Percentiles rank a stretch among this genome's conserved stretches.
phyloP scores from a whole-genome alignment of 139 green algal species.

The Spirogloea muscicola region DNA sequence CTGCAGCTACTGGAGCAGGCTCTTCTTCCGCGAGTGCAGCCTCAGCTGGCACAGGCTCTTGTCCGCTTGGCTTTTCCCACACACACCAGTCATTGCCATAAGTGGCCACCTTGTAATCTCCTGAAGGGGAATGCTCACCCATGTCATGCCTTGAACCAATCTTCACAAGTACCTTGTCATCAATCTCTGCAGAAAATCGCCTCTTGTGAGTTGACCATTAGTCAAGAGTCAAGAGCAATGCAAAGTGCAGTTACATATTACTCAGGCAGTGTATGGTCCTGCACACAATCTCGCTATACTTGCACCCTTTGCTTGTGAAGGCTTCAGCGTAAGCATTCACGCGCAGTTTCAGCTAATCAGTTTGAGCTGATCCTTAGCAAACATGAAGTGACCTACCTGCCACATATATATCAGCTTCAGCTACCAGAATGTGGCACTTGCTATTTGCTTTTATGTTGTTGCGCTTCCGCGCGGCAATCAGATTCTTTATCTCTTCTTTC shows the following conservation, averaged over 20 bases:
- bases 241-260: not conserved
- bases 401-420: slow-evolving; percentile 45
- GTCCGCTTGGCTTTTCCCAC: slow-evolving; percentile 49
- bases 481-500: slow-evolving; percentile 64
- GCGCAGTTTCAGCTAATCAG: slow-evolving; percentile 8
- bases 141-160: slow-evolving; percentile 26
- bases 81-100: slow-evolving; percentile 43
- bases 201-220: not conserved
- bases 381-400: slow-evolving; percentile 8
- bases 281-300: not conserved
- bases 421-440: slow-evolving; percentile 3
- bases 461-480: slow-evolving; percentile 69
- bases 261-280: not conserved
- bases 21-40: no score
- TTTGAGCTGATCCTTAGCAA: slow-evolving; percentile 20
- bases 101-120: slow-evolving; percentile 1
- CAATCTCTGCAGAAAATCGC: slow-evolving; percentile 15
- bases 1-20: no score
- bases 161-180: slow-evolving; percentile 18
- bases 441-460: slow-evolving; percentile 29
- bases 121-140: slow-evolving; percentile 13
- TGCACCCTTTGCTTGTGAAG: not conserved
- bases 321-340: not conserved
- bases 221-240: not conserved
- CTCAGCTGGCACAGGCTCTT: no score